Conservation (phyloP, 139 green algal species). For the Chlorokybus atmophyticus region DNA sequence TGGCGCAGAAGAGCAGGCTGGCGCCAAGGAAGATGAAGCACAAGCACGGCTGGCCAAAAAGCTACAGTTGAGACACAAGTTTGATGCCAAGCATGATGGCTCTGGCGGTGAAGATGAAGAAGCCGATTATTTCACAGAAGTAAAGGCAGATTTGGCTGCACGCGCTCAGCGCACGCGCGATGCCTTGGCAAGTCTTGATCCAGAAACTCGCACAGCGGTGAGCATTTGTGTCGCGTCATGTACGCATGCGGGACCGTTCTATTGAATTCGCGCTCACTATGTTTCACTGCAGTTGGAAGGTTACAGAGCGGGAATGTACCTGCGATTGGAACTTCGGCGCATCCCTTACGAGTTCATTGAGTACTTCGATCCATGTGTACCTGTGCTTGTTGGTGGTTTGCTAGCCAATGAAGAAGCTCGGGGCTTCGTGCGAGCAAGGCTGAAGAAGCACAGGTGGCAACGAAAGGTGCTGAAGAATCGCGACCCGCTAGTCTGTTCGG, state of each 20-base stretch:
- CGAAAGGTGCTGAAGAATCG: slow-evolving; percentile 72
- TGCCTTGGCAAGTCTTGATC: slow-evolving; percentile 64
- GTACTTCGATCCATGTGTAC: slow-evolving; percentile 60
- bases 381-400: slow-evolving; percentile 77
- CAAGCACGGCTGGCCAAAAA: slow-evolving; percentile 20
- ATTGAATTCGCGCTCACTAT: background rate
- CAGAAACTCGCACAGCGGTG: slow-evolving; percentile 37
- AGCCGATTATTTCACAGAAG: slow-evolving; percentile 58
- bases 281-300: slow-evolving; percentile 57
- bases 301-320: slow-evolving; percentile 64
- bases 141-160: slow-evolving; percentile 73
- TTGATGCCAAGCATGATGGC: slow-evolving; percentile 17
- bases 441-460: slow-evolving; percentile 65
- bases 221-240: too few species aligned
- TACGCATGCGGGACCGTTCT: too few species aligned
- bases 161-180: slow-evolving; percentile 33
- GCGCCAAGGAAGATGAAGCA: slow-evolving; percentile 22
- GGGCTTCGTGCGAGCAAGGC: slow-evolving; percentile 63
- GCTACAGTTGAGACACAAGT: slow-evolving; percentile 15
- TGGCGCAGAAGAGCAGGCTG: slow-evolving; percentile 16
- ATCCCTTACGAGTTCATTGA: slow-evolving; percentile 79
- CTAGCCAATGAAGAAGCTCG: slow-evolving; percentile 59
- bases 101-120: slow-evolving; percentile 28
- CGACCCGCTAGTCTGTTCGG: slow-evolving; percentile 82
- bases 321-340: slow-evolving; percentile 66